Conservation (phyloP, 345 rosid species). For the Kandelia obovata region DNA sequence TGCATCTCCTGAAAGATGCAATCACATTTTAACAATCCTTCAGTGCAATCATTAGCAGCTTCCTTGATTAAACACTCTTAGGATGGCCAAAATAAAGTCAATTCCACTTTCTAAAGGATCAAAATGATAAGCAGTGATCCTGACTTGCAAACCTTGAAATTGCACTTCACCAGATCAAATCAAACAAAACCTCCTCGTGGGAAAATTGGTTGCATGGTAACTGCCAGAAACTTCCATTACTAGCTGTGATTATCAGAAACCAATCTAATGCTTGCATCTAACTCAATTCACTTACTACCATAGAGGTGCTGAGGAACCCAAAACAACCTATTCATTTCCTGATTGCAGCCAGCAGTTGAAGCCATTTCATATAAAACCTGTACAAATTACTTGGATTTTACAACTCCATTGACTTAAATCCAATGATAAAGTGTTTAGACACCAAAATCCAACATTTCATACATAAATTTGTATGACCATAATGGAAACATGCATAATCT, state of each 20-base stretch:
- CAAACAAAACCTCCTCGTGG: conserved; percentile 11
- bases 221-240: conserved; percentile 10
- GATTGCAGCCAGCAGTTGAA: conserved; percentile 5
- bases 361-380: conserved; percentile 9
- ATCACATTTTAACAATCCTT: not conserved
- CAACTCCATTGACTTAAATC: conserved; percentile 17
- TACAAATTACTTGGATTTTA: not conserved
- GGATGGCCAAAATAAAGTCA: conserved; percentile 7
- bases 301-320: conserved; percentile 4
- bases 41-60: conserved; percentile 15
- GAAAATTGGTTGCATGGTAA: conserved; percentile 9
- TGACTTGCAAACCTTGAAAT: conserved; percentile 1
- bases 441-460: not conserved
- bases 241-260: conserved; percentile 19
- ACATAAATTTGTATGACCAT: not conserved
- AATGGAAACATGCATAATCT: not conserved
- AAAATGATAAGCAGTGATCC: not conserved
- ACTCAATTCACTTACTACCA: conserved; percentile 9
- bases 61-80: conserved; percentile 7
- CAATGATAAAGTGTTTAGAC: not conserved
- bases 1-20: conserved; percentile 14
- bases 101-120: not conserved
- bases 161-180: conserved; percentile 12
- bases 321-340: conserved; percentile 12
- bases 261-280: conserved; percentile 22